Percentiles rank a stretch among this genome's conserved stretches.
Conservation (phyloP, 306 rosid genomes). For the Vachellia collinsii region DNA sequence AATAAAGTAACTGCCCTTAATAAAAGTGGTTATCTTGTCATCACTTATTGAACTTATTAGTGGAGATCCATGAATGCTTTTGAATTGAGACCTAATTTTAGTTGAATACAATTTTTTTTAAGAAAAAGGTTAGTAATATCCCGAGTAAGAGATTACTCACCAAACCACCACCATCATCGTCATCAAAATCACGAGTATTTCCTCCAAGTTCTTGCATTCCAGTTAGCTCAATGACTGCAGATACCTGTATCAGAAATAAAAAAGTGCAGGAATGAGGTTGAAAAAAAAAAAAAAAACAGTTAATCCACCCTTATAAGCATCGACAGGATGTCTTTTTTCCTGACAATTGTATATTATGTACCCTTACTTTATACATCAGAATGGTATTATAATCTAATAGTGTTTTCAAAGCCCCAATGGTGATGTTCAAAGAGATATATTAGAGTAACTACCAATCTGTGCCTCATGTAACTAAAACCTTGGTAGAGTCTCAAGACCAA, state of each 20-base stretch:
- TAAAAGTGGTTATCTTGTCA: conserved; percentile 19
- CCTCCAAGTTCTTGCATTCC: conserved; percentile 84
- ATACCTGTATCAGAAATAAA: conserved; percentile 62
- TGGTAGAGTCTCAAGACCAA: background rate
- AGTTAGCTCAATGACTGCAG: conserved; percentile 82
- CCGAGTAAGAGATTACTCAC: conserved; percentile 48
- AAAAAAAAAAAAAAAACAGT: conserved; percentile 19
- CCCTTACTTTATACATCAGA: background rate
- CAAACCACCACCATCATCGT: conserved; percentile 91
- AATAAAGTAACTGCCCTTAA: conserved; percentile 8
- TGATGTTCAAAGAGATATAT: background rate
- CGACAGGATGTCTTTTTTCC: conserved; percentile 25
- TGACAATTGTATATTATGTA: conserved; percentile 6
- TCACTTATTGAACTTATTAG: conserved; percentile 1
- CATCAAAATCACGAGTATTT: conserved; percentile 88
- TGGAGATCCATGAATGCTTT: conserved; percentile 8
- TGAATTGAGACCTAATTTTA: background rate
- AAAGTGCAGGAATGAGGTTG: background rate
- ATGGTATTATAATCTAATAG: background rate
- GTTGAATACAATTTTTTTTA: background rate
- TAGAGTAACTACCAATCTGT: background rate
- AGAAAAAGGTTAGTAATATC: background rate
- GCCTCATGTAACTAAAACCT: background rate
- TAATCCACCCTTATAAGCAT: conserved; percentile 11
- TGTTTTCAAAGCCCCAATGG: background rate